Evolutionary conservation across 768 basidiomycete genomes (phyloP).

Genomic region (Hericium rajendrae): DNA sequence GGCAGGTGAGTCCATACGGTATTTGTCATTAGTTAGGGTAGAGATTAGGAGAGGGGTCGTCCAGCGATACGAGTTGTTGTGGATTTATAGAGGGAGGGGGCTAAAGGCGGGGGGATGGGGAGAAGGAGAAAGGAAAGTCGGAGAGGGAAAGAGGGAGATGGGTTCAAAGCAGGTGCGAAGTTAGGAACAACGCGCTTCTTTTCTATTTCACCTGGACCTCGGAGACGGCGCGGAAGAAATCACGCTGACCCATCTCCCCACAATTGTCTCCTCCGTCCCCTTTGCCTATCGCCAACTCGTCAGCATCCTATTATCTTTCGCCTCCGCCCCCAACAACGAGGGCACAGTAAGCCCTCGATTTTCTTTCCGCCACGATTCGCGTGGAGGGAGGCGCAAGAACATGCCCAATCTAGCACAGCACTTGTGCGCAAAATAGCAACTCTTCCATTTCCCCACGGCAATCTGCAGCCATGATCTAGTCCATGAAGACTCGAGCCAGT

Average conservation of each 20-base stretch:
- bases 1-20: conserved; percentile 19
- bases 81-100: conserved; percentile 10
- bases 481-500: background rate
- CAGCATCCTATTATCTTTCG: background rate
- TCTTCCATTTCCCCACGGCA: conserved; percentile 2
- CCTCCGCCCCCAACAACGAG: background rate
- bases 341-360: background rate
- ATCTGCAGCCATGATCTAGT: background rate
- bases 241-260: background rate
- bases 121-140: conserved; percentile 18
- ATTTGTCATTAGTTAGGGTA: conserved; percentile 21
- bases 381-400: no score
- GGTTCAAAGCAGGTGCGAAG: conserved; percentile 4
- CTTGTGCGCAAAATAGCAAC: background rate
- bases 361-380: no score
- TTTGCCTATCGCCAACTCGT: background rate
- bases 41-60: conserved; percentile 15
- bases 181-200: conserved; percentile 7
- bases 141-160: conserved; percentile 5
- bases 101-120: conserved; percentile 21
- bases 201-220: background rate
- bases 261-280: background rate
- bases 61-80: conserved; percentile 22
- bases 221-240: background rate
- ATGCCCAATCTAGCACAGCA: no score